These are phyloP conservation scores for Penicillium bialowiezense DNA, from an alignment of 495 filamentous ascomycete genomes.

Conservation along the genomic window DNA sequence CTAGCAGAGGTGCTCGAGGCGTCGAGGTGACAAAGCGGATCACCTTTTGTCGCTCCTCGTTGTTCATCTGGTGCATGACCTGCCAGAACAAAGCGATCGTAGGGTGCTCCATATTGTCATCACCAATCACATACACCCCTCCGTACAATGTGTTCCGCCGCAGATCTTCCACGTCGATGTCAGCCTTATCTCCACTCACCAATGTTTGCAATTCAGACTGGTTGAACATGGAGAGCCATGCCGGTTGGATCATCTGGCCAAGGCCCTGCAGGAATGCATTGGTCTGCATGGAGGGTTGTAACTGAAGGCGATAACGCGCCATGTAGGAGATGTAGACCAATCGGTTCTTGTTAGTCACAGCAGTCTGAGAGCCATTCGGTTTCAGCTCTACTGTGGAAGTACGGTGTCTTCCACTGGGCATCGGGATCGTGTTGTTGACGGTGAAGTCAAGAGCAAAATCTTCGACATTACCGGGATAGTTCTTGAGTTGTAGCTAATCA, in stretches of 20 bases:
- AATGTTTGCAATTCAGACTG: slow-evolving; percentile 90
- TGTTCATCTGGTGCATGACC: slow-evolving; percentile 72
- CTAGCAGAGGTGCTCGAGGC: slow-evolving; percentile 84
- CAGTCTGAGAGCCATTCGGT: slow-evolving; percentile 67
- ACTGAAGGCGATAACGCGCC: slow-evolving; percentile 77
- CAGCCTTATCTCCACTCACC: slow-evolving; percentile 77
- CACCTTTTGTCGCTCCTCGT: slow-evolving; percentile 77
- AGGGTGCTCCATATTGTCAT: slow-evolving; percentile 81
- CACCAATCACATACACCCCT: slow-evolving; percentile 82
- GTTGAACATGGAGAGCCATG: slow-evolving; percentile 98
- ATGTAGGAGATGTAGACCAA: slow-evolving; percentile 93
- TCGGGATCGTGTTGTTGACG: slow-evolving; percentile 71
- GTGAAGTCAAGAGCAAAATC: slow-evolving; percentile 85
- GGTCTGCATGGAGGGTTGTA: slow-evolving; percentile 75
- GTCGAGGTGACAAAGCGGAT: slow-evolving; percentile 96
- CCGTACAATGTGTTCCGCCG: slow-evolving; percentile 83
- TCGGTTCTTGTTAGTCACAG: slow-evolving; percentile 89
- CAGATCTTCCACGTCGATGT: slow-evolving; percentile 86
- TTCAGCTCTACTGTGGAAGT: slow-evolving; percentile 69
- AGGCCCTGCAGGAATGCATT: slow-evolving; percentile 84
- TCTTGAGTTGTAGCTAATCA: slow-evolving; percentile 71
- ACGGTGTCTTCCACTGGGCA: slow-evolving; percentile 41
- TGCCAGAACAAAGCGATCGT: slow-evolving; percentile 88
- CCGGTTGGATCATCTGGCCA: slow-evolving; percentile 81
- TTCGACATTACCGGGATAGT: slow-evolving; percentile 79